Evolutionary conservation across 257 asterid species (phyloP).

Genomic region (Striga asiatica): DNA sequence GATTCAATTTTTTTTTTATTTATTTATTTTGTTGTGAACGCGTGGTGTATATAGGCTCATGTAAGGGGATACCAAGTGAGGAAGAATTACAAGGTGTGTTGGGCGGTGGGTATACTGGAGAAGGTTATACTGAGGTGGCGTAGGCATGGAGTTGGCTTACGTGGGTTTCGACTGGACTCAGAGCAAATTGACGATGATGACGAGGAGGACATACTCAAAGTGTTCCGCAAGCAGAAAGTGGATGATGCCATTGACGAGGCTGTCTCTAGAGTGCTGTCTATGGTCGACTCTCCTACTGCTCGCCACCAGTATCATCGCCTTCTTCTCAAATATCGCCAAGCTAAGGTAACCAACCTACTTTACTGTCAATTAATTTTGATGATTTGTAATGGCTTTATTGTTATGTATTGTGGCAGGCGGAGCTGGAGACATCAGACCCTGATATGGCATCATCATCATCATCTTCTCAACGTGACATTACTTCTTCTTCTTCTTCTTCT

Average conservation of each 20-base stretch:
- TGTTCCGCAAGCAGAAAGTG: constrained; percentile 77
- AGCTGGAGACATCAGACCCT: too few species aligned
- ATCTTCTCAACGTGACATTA: too few species aligned
- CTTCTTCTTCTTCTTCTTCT: too few species aligned
- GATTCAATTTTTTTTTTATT: neutral
- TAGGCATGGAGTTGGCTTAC: constrained; percentile 69
- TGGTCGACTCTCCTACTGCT: constrained; percentile 78
- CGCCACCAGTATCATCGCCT: constrained; percentile 83
- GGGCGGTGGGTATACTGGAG: constrained; percentile 93
- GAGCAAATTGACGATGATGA: constrained; percentile 47
- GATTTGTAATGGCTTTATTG: neutral
- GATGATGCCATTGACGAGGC: constrained; percentile 82
- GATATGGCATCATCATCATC: too few species aligned
- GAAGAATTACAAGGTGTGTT: constrained; percentile 61
- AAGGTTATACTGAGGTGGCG: constrained; percentile 90
- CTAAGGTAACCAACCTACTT: constrained; percentile 47
- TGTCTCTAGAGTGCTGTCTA: constrained; percentile 75
- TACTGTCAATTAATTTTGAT: neutral
- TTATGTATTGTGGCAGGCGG: constrained; percentile 23
- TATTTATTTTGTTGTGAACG: neutral
- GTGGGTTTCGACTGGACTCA: constrained; percentile 57
- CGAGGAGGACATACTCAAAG: constrained; percentile 74
- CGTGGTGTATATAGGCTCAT: constrained; percentile 93
- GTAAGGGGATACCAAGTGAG: constrained; percentile 92
- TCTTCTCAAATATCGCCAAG: constrained; percentile 65